Percentiles rank a stretch among this genome's conserved stretches.
phyloP scores from a whole-genome alignment of 2,329 filamentous ascomycete species.

The Talaromyces verruculosus region DNA sequence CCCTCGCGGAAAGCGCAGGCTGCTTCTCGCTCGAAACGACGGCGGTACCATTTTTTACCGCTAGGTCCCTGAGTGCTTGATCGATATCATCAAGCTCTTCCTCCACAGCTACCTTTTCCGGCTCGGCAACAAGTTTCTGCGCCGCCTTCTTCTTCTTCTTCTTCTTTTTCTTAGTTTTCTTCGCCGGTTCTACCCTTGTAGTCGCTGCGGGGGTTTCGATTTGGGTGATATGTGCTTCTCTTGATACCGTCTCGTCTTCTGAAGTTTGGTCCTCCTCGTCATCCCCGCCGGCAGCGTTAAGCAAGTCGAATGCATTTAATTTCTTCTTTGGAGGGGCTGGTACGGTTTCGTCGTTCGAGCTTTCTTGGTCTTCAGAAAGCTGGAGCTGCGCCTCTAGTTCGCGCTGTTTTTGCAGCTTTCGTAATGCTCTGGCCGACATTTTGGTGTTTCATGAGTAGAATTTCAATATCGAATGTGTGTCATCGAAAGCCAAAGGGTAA shows the following conservation, averaged over 20 bases:
- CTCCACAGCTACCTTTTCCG: slow-evolving; percentile 28
- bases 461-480: slow-evolving; percentile 11
- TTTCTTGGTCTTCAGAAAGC: slow-evolving; percentile 40
- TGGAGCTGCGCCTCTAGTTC: slow-evolving; percentile 48
- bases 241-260: slow-evolving; percentile 27
- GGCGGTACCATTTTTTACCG: slow-evolving; percentile 40
- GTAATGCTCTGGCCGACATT: slow-evolving; percentile 67
- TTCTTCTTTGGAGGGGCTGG: slow-evolving; percentile 41
- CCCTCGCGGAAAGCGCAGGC: background rate
- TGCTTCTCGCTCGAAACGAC: slow-evolving; percentile 38
- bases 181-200: slow-evolving; percentile 3
- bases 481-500: background rate
- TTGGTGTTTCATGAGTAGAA: slow-evolving; percentile 14
- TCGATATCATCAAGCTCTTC: slow-evolving; percentile 64
- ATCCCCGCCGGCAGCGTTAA: slow-evolving; percentile 47
- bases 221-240: slow-evolving; percentile 27
- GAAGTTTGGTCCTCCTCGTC: slow-evolving; percentile 10
- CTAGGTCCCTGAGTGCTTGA: slow-evolving; percentile 60
- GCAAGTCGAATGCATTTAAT: slow-evolving; percentile 56
- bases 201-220: slow-evolving; percentile 26
- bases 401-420: slow-evolving; percentile 62
- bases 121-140: slow-evolving; percentile 33
- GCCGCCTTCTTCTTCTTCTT: slow-evolving; percentile 63
- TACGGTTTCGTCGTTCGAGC: slow-evolving; percentile 40
- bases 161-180: slow-evolving; percentile 18